These are phyloP conservation scores for Cystobasidium ongulense DNA, from an alignment of 768 basidiomycete species.

Conservation along the genomic window DNA sequence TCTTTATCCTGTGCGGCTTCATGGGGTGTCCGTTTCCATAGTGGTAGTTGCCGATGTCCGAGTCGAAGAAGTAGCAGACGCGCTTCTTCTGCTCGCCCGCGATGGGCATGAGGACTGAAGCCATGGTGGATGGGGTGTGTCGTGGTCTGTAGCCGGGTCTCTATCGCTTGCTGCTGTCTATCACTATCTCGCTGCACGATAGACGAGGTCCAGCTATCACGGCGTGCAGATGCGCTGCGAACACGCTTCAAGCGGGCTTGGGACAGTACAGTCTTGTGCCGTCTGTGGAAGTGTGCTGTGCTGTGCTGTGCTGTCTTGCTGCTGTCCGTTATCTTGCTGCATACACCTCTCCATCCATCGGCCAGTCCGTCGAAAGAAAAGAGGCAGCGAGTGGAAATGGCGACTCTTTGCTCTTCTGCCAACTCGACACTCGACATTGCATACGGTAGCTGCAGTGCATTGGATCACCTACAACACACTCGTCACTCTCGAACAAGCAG, in stretches of 20 bases:
- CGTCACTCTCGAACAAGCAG: no score
- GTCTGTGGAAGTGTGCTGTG: not conserved
- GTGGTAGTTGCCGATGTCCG: conserved; percentile 93
- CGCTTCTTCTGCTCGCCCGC: conserved; percentile 34
- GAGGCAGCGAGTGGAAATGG: not conserved
- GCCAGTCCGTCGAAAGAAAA: not conserved
- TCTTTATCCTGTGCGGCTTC: conserved; percentile 67
- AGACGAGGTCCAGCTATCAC: no score
- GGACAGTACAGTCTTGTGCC: no score
- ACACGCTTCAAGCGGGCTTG: no score
- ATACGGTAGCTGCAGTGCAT: no score
- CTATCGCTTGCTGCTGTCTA: no score
- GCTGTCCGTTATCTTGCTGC: not conserved
- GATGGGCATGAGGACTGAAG: conserved; percentile 30
- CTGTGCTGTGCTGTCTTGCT: not conserved
- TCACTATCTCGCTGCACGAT: no score
- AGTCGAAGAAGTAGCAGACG: conserved; percentile 94
- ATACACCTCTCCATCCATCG: not conserved
- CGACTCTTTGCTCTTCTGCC: not conserved
- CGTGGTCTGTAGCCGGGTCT: not conserved
- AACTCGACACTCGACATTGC: not conserved
- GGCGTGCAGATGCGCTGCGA: no score
- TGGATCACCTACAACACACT: not conserved
- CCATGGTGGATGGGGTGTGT: not conserved
- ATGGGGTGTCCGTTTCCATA: conserved; percentile 94